Percentiles rank a stretch among this genome's conserved stretches.
These are phyloP conservation scores for Metschnikowia cubensis DNA, from an alignment of 805 yeast genomes.

Conservation along the genomic window DNA sequence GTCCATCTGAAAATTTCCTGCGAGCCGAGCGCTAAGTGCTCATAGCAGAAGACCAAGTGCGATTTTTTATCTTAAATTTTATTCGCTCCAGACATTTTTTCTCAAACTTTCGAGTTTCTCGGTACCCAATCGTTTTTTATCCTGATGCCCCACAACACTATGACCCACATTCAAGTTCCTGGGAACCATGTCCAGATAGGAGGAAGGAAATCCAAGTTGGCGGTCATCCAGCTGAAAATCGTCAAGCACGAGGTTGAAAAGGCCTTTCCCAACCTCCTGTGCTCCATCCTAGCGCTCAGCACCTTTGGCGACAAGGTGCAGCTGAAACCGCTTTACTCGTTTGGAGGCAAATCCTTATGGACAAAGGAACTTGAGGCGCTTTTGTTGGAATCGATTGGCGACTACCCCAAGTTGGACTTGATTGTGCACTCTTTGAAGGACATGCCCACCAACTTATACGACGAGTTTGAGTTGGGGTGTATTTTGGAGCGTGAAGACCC, in stretches of 20 bases:
- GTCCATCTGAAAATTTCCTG: conserved; percentile 1
- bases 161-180: conserved; percentile 23
- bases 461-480: conserved; percentile 85
- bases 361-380: conserved; percentile 89
- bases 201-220: conserved; percentile 83
- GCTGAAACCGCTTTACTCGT: conserved; percentile 80
- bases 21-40: neutral
- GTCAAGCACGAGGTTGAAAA: conserved; percentile 59
- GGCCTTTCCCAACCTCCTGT: conserved; percentile 60
- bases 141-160: conserved; percentile 20
- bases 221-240: conserved; percentile 79
- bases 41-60: neutral
- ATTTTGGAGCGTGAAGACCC: conserved; percentile 87
- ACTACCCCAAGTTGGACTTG: conserved; percentile 68
- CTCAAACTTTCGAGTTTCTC: conserved; percentile 6
- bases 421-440: conserved; percentile 94
- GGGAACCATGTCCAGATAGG: conserved; percentile 55
- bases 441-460: conserved; percentile 86
- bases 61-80: conserved; percentile 1
- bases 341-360: conserved; percentile 97
- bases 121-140: conserved; percentile 1
- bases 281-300: conserved; percentile 72
- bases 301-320: conserved; percentile 91
- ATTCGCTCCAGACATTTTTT: conserved; percentile 4
- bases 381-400: conserved; percentile 58